Percentiles rank a stretch among this genome's conserved stretches.
These are phyloP conservation scores for Hypoxylon rubiginosum DNA, from an alignment of 2,329 filamentous ascomycete species.

Conservation along the genomic window DNA sequence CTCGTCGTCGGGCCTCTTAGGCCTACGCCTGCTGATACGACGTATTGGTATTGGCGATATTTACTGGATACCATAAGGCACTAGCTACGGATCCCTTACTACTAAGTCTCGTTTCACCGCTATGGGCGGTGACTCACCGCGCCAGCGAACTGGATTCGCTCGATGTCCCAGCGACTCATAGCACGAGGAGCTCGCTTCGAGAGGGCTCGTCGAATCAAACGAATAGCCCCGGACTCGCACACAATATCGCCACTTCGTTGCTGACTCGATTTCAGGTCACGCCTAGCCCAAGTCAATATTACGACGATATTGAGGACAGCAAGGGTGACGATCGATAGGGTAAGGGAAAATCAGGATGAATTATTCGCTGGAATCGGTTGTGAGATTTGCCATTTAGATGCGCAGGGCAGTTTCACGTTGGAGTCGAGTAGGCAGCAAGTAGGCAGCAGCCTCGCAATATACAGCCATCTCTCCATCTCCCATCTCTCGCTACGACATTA, in stretches of 20 bases:
- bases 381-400: slow-evolving; percentile 32
- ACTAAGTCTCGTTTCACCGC: slow-evolving; percentile 28
- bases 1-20: slow-evolving; percentile 14
- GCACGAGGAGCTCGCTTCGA: slow-evolving; percentile 21
- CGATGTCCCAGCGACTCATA: slow-evolving; percentile 19
- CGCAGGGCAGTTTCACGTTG: slow-evolving; percentile 19
- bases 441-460: slow-evolving; percentile 37
- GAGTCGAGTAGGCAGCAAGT: slow-evolving; percentile 36
- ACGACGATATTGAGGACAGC: slow-evolving; percentile 17
- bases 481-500: slow-evolving; percentile 20
- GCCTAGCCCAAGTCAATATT: slow-evolving; percentile 16
- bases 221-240: slow-evolving; percentile 21
- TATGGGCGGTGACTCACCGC: slow-evolving; percentile 38
- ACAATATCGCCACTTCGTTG: slow-evolving; percentile 30
- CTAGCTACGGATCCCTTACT: slow-evolving; percentile 21
- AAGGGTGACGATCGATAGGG: slow-evolving; percentile 17
- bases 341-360: slow-evolving; percentile 8
- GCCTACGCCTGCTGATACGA: slow-evolving; percentile 21
- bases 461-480: background rate
- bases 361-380: slow-evolving; percentile 15
- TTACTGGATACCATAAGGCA: slow-evolving; percentile 19
- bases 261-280: slow-evolving; percentile 20
- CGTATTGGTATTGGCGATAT: slow-evolving; percentile 18
- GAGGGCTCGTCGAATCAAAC: slow-evolving; percentile 25
- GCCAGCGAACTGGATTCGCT: slow-evolving; percentile 25